phyloP scores from a whole-genome alignment of 768 basidiomycete species.

The Lentinula boryana region DNA sequence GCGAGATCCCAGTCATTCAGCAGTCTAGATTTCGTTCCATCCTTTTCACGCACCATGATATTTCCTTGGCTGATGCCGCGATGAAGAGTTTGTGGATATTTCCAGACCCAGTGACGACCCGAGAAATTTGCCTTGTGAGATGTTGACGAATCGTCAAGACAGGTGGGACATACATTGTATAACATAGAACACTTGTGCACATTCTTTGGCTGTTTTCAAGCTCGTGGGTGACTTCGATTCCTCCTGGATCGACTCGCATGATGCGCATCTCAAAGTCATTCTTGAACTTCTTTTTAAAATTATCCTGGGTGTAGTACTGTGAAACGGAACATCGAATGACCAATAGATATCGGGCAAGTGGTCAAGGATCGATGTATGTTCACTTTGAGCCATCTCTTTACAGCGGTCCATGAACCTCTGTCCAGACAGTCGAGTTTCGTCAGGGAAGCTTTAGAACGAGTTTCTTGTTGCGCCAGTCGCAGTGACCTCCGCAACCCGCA shows the following conservation, averaged over 20 bases:
- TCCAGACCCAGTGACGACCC: neutral
- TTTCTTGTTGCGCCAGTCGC: no score
- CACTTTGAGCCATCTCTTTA: no score
- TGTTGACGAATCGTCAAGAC: neutral
- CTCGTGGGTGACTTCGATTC: no score
- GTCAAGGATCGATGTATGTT: no score
- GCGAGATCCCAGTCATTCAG: conserved; percentile 1
- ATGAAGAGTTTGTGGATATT: neutral
- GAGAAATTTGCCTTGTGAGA: neutral
- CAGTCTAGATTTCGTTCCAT: neutral
- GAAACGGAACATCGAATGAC: no score
- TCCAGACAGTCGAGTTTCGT: no score
- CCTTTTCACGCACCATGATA: neutral
- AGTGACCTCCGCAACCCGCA: no score
- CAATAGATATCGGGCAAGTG: no score
- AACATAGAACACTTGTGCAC: neutral
- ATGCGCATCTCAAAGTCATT: neutral
- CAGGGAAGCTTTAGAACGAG: no score
- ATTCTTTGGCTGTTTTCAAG: neutral
- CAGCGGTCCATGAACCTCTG: no score
- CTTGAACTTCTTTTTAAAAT: neutral
- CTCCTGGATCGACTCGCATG: neutral
- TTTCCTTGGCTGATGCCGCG: neutral
- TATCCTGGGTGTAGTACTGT: no score
- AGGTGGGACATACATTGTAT: neutral